Evolutionary conservation across 2,329 filamentous ascomycete species (phyloP), one percentile per base, ranked within the genome.

Genomic region (Paracamarosporium sp.): DNA sequence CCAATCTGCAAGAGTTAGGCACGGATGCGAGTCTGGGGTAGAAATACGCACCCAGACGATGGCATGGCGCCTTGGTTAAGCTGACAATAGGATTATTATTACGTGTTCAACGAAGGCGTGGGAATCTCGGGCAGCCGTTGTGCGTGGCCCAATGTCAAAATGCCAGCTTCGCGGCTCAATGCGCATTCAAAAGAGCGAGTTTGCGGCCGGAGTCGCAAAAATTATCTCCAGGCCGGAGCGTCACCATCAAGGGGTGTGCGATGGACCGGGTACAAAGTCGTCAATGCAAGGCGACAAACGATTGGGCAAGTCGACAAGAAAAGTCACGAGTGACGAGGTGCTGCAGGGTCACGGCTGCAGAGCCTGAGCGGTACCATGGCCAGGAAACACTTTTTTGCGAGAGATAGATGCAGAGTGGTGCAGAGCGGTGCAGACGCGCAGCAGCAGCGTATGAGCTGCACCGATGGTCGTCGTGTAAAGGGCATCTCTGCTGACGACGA

Each of bases 401-500:
- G 31, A 50, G 33, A 38, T 33, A 31, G 13, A 50, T 38, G 46
- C 31, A 50, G 22, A 27, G 33, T 38, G 31, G 31, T 38, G 24
- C 31, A 50, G 22, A 27, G 33, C 28, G 31, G 31, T 38, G 24
- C 28, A 33, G 28, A 27, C 28, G 44, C 44, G 35, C 22, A 38
- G 22, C 22, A 40, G 33, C 47, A 38, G 24, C 44, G 28, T 20
- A 50, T 25, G 33, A 47, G 11, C 22, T 20, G 12, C 15, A 40
- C 47, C 30, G 24, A 50, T 35, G 30, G n/a, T 50, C n/a, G 47
- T 50, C 47, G 47, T 33, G 7, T 40, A 20, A 27, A 50, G n/a
- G 46, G 22, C n/a, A 28, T 20, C 22, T 24, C 33, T 50, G 47
- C 47, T 50, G 33, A 50, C 47, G 20, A 40, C 24, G 15, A 50